These are phyloP conservation scores for Verticillium dahliae DNA, from an alignment of 2,329 filamentous ascomycete species.

Conservation along the genomic window DNA sequence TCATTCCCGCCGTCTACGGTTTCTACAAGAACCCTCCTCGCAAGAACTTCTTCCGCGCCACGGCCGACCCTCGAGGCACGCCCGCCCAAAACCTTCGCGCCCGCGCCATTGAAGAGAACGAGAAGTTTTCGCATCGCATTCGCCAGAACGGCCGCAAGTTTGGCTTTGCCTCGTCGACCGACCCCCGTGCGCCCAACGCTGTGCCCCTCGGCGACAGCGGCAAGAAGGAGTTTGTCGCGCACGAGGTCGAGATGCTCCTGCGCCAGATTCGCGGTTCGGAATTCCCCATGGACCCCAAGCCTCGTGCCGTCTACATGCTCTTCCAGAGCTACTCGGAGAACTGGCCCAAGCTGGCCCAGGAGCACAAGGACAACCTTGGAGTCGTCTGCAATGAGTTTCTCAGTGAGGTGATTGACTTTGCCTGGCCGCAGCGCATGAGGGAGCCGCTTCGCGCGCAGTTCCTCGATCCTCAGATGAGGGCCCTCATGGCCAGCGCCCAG, in stretches of 20 bases:
- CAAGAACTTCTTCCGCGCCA: constrained; percentile 43
- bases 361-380: constrained; percentile 47
- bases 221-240: constrained; percentile 40
- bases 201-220: constrained; percentile 18
- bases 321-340: constrained; percentile 47
- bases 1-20: constrained; percentile 45
- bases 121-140: constrained; percentile 40
- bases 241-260: constrained; percentile 42
- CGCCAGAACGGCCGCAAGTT: constrained; percentile 43
- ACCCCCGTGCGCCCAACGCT: constrained; percentile 9
- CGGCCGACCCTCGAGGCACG: constrained; percentile 41
- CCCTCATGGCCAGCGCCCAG: constrained; percentile 38
- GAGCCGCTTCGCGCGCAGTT: constrained; percentile 42
- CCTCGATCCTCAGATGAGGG: constrained; percentile 40
- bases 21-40: constrained; percentile 50
- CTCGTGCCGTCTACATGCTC: constrained; percentile 45
- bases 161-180: constrained; percentile 26
- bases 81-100: constrained; percentile 45
- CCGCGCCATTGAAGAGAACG: constrained; percentile 44
- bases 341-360: constrained; percentile 44
- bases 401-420: constrained; percentile 41
- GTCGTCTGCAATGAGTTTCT: constrained; percentile 50
- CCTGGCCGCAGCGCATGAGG: constrained; percentile 44
- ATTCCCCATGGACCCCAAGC: constrained; percentile 45
- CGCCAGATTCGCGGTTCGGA: constrained; percentile 45